Evolutionary conservation across 2,329 filamentous ascomycete species (phyloP).

Genomic region (Cladophialophora carrionii): DNA sequence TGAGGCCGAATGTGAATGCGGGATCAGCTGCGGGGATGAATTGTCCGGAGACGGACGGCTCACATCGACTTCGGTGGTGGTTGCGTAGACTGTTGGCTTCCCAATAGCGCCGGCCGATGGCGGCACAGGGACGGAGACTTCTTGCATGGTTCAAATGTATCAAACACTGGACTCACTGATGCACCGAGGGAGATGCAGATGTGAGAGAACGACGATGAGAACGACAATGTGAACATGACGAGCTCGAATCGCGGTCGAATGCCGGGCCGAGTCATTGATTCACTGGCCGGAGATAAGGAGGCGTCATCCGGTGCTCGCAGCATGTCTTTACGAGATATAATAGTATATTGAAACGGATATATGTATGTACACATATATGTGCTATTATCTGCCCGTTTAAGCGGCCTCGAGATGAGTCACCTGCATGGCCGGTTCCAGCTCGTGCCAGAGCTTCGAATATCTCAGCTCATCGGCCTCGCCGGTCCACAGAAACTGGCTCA

Average conservation of each 20-base stretch:
- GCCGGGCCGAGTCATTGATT: not conserved
- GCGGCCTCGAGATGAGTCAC: not conserved
- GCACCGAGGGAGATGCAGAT: not conserved
- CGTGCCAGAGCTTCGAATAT: slow-evolving; percentile 19
- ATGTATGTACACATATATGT: not conserved
- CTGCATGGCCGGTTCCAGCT: slow-evolving; percentile 9
- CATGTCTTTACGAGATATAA: not conserved
- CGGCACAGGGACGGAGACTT: not conserved
- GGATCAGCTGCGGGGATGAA: not conserved
- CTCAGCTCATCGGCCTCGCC: slow-evolving; percentile 26
- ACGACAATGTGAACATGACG: not conserved
- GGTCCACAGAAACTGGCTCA: slow-evolving; percentile 27
- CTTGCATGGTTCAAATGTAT: not conserved
- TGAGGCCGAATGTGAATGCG: not conserved
- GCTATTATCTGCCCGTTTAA: not conserved
- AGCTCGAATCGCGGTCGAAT: not conserved
- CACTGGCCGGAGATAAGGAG: slow-evolving; percentile 5
- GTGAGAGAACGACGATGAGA: not conserved
- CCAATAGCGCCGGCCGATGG: not conserved
- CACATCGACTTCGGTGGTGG: not conserved
- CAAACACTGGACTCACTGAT: too few species aligned
- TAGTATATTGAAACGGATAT: not conserved
- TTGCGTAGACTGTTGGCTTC: not conserved
- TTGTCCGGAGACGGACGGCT: not conserved
- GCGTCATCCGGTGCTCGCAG: not conserved